Conservation (phyloP, 2,329 filamentous ascomycete species). For the Grosmannia clavigera region DNA sequence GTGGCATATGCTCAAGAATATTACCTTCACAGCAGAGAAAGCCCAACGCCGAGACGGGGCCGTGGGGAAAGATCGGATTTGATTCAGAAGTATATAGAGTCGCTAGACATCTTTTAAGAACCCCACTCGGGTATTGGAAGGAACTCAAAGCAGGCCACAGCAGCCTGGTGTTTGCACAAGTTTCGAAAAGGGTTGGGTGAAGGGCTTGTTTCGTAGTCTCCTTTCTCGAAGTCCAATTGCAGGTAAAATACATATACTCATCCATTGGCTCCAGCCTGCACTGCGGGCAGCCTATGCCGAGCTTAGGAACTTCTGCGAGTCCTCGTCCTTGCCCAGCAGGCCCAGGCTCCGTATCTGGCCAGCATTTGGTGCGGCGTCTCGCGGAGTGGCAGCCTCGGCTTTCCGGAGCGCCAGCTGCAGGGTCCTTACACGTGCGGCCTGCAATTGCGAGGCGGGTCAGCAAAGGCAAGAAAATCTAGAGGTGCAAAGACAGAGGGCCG, state of each 20-base stretch:
- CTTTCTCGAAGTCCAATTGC: background rate
- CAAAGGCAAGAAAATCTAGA: background rate
- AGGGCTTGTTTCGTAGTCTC: background rate
- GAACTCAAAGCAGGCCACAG: background rate
- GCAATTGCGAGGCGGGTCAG: conserved; percentile 3
- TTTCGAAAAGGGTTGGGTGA: background rate
- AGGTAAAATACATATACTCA: background rate
- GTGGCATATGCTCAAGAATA: background rate
- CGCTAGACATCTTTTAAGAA: background rate
- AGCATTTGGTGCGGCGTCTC: conserved; percentile 70
- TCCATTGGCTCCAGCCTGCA: background rate
- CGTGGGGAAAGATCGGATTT: background rate
- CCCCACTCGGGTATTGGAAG: background rate
- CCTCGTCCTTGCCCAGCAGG: conserved; percentile 71
- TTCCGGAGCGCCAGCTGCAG: conserved; percentile 80
- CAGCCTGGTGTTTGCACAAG: no score
- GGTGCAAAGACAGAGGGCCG: background rate
- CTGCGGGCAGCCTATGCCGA: conserved; percentile 3
- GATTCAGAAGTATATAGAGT: background rate
- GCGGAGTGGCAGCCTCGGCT: conserved; percentile 58
- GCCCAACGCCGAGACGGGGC: background rate
- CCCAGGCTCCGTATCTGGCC: conserved; percentile 83
- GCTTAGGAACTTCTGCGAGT: conserved; percentile 49
- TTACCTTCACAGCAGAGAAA: background rate
- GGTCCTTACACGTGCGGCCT: conserved; percentile 67